These are phyloP conservation scores for Chenopodium quinoa DNA, from an alignment of 148 eudicot genomes.

Conservation along the genomic window DNA sequence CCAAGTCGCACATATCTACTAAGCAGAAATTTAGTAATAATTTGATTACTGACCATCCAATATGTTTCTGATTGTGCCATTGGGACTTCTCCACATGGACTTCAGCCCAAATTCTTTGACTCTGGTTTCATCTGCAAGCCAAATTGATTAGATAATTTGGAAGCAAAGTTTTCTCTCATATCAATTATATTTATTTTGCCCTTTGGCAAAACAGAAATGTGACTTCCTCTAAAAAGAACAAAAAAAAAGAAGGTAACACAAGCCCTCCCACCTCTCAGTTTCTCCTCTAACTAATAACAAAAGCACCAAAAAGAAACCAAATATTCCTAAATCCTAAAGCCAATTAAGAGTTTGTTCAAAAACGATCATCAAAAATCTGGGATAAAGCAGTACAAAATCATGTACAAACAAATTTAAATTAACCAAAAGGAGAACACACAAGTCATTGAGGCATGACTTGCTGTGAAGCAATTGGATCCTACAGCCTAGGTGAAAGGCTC, in stretches of 20 bases:
- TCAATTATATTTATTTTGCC: not conserved
- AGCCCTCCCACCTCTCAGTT: no score
- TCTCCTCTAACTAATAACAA: no score
- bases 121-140: constrained; percentile 67
- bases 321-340: no score
- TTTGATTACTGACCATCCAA: constrained; percentile 59
- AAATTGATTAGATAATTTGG: not conserved
- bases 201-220: not conserved
- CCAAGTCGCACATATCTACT: not conserved
- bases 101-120: constrained; percentile 73
- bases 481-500: no score
- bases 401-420: no score
- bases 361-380: no score
- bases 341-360: no score
- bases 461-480: no score
- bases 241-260: not conserved
- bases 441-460: no score
- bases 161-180: not conserved
- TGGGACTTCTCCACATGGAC: constrained; percentile 94
- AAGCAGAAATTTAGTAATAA: not conserved
- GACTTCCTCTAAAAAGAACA: not conserved
- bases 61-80: constrained; percentile 93
- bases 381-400: no score
- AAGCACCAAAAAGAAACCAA: no score
- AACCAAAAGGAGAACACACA: no score